These are phyloP conservation scores for Aspergillus felis DNA, from an alignment of 2,329 filamentous ascomycete genomes.

Conservation along the genomic window DNA sequence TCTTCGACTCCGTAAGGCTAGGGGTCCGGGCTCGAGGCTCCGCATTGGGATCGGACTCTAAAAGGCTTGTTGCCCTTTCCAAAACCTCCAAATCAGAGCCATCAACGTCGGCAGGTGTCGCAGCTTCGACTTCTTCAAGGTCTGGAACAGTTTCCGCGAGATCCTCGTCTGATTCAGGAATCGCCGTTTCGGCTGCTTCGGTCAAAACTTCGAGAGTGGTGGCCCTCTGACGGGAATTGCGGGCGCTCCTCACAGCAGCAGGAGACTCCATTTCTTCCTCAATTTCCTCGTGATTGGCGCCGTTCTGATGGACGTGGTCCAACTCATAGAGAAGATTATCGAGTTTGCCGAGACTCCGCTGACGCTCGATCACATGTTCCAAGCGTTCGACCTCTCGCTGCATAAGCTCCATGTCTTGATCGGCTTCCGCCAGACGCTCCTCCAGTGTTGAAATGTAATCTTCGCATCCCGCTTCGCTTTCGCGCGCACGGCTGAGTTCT, in stretches of 20 bases:
- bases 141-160: conserved; percentile 32
- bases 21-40: conserved; percentile 45
- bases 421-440: conserved; percentile 88
- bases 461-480: conserved; percentile 85
- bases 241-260: conserved; percentile 15
- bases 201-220: conserved; percentile 41
- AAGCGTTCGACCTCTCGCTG: conserved; percentile 91
- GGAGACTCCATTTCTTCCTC: conserved; percentile 13
- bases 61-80: conserved; percentile 31
- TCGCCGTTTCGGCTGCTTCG: conserved; percentile 43
- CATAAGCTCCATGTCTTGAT: conserved; percentile 95
- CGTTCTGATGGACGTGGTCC: conserved; percentile 65
- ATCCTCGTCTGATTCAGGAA: conserved; percentile 44
- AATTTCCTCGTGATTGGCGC: conserved; percentile 25
- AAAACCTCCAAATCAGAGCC: conserved; percentile 33
- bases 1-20: conserved; percentile 75
- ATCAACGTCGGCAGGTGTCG: conserved; percentile 17
- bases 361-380: conserved; percentile 91
- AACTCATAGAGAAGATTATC: conserved; percentile 90
- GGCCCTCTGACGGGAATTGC: conserved; percentile 27
- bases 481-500: conserved; percentile 80
- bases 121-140: conserved; percentile 21
- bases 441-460: conserved; percentile 97
- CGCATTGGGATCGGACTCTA: conserved; percentile 20
- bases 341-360: conserved; percentile 89